Conservation (phyloP, 345 rosid genomes). For the Gossypium thurberi region DNA sequence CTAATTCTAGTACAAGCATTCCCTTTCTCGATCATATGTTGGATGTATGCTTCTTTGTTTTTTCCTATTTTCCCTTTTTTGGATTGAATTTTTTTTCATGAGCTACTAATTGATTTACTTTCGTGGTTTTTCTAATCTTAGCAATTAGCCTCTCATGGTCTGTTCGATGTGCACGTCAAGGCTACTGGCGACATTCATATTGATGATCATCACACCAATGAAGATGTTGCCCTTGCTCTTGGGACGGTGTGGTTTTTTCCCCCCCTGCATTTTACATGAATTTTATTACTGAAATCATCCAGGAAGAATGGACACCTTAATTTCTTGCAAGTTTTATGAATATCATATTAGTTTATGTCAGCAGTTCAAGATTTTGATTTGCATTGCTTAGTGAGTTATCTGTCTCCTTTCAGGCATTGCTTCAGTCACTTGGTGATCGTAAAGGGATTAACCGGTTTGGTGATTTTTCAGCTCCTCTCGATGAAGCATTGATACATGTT, state of each 20-base stretch:
- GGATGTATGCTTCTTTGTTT: slow-evolving; percentile 38
- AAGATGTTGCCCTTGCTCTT: slow-evolving; percentile 89
- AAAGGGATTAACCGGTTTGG: slow-evolving; percentile 91
- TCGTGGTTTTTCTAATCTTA: slow-evolving; percentile 15
- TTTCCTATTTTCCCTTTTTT: background rate
- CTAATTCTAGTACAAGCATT: slow-evolving; percentile 70
- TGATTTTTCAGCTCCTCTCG: slow-evolving; percentile 90
- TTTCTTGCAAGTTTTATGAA: no score
- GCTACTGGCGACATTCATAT: slow-evolving; percentile 89
- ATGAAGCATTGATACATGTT: slow-evolving; percentile 84
- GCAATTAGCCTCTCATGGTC: slow-evolving; percentile 97
- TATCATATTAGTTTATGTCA: background rate
- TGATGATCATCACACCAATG: slow-evolving; percentile 89
- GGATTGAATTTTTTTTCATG: background rate
- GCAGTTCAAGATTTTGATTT: background rate
- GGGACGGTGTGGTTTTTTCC: slow-evolving; percentile 48
- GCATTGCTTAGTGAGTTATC: background rate
- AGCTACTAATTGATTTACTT: background rate
- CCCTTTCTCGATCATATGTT: slow-evolving; percentile 94
- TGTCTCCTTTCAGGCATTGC: slow-evolving; percentile 49
- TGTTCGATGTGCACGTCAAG: slow-evolving; percentile 80
- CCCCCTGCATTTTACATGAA: background rate
- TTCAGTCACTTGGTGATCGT: slow-evolving; percentile 85
- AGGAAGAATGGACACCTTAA: background rate
- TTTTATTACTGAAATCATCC: background rate